A percentile compares a stretch with the other conserved stretches of the same genome.
Conservation (phyloP, 1,284 basidiomycete genomes). For the Ceratobasidium sp. region DNA sequence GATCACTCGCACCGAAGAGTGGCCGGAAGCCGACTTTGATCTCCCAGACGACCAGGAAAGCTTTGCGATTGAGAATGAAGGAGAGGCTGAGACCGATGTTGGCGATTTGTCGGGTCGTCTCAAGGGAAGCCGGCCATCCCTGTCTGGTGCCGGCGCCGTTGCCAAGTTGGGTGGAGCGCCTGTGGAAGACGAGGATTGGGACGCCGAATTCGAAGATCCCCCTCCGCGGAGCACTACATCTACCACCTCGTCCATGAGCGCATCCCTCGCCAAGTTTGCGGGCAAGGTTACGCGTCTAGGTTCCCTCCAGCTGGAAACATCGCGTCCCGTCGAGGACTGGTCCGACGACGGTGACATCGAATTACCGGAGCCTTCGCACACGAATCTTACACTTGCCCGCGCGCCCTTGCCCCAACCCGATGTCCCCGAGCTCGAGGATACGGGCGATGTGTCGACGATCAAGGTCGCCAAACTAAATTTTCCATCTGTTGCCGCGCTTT, state of each 20-base stretch:
- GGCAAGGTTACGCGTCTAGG: constrained; percentile 48
- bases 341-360: constrained; percentile 53
- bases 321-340: constrained; percentile 51
- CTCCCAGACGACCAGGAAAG: constrained; percentile 77
- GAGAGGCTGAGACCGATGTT: constrained; percentile 52
- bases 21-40: constrained; percentile 82
- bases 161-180: constrained; percentile 39
- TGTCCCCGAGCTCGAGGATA: constrained; percentile 69
- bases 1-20: constrained; percentile 66
- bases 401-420: constrained; percentile 61
- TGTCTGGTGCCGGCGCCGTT: constrained; percentile 43
- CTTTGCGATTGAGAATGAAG: constrained; percentile 70
- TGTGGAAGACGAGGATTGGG: constrained; percentile 71
- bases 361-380: constrained; percentile 43
- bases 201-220: constrained; percentile 72
- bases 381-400: constrained; percentile 58
- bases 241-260: constrained; percentile 45
- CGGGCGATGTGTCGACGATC: constrained; percentile 83
- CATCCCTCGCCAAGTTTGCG: constrained; percentile 33
- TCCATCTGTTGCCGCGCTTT: constrained; percentile 12
- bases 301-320: constrained; percentile 21
- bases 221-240: constrained; percentile 44
- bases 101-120: constrained; percentile 4
- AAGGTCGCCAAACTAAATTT: constrained; percentile 68
- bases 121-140: constrained; percentile 27